Evolutionary conservation across 176 grass and related monocot species (phyloP).

Genomic region (Oryza punctata): DNA sequence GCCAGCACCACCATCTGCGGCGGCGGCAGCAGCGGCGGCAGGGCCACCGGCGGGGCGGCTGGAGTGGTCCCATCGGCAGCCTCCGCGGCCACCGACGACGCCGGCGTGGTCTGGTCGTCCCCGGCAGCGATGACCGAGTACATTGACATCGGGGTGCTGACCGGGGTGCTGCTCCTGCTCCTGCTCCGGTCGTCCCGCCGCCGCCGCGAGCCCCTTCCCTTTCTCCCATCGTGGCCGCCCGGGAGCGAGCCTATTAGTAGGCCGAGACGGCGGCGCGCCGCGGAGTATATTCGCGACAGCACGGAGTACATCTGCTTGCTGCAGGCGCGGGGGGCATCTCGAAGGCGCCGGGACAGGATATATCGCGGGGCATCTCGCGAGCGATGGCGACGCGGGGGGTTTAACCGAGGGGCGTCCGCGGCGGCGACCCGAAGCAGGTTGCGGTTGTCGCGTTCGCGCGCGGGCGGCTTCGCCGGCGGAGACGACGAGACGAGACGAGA

Average conservation of each 20-base stretch:
- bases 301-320: constrained; percentile 29
- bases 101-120: constrained; percentile 23
- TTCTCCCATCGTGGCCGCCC: constrained; percentile 15
- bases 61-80: not conserved
- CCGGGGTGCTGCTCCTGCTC: constrained; percentile 23
- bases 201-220: not conserved
- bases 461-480: constrained; percentile 33
- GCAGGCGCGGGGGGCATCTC: constrained; percentile 47
- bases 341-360: constrained; percentile 38
- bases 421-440: not conserved
- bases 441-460: constrained; percentile 38
- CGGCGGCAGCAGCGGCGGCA: constrained; percentile 31
- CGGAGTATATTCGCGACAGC: constrained; percentile 50
- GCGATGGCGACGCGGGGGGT: not conserved
- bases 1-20: constrained; percentile 65
- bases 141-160: constrained; percentile 47
- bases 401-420: not conserved
- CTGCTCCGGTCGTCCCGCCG: constrained; percentile 13
- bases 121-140: constrained; percentile 39
- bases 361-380: not conserved
- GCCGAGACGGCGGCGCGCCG: constrained; percentile 29
- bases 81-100: not conserved
- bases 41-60: not conserved
- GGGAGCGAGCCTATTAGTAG: constrained; percentile 45
- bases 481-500: constrained; percentile 20